Conservation (phyloP, 495 filamentous ascomycete species). For the Poronia punctata region DNA sequence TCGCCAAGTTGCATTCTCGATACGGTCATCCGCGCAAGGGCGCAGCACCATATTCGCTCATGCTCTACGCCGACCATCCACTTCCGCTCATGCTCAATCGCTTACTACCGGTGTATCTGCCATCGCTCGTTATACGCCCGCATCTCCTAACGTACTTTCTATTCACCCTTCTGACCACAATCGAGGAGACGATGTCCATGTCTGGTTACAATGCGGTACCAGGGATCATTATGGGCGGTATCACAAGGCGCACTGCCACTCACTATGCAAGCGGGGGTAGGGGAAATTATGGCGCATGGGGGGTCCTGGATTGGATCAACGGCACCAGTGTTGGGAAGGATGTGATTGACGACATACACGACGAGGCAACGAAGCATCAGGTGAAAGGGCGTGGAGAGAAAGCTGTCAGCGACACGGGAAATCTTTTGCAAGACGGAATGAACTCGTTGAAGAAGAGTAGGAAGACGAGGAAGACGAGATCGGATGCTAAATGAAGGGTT, state of each 20-base stretch:
- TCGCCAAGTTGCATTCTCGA: slow-evolving; percentile 41
- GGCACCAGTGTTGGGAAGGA: slow-evolving; percentile 60
- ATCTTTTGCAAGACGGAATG: slow-evolving; percentile 29
- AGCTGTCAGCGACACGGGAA: slow-evolving; percentile 27
- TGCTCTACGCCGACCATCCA: slow-evolving; percentile 71
- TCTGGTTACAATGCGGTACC: slow-evolving; percentile 73
- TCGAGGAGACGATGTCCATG: slow-evolving; percentile 71
- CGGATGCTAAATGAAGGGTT: slow-evolving; percentile 33
- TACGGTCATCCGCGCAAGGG: slow-evolving; percentile 58
- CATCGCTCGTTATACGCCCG: slow-evolving; percentile 55
- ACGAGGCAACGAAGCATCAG: slow-evolving; percentile 54
- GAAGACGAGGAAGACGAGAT: slow-evolving; percentile 23
- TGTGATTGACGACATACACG: slow-evolving; percentile 46
- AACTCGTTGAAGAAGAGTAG: slow-evolving; percentile 29
- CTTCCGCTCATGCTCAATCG: slow-evolving; percentile 59
- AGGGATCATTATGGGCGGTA: slow-evolving; percentile 66
- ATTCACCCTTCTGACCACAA: slow-evolving; percentile 56
- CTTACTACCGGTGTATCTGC: slow-evolving; percentile 68
- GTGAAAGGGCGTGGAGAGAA: slow-evolving; percentile 42
- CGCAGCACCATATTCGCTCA: slow-evolving; percentile 52
- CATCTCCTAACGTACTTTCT: slow-evolving; percentile 78
- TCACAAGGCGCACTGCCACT: slow-evolving; percentile 60
- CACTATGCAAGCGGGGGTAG: slow-evolving; percentile 55
- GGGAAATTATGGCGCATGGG: slow-evolving; percentile 75
- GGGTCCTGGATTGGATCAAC: slow-evolving; percentile 66